Base-by-base conservation (phyloP, 768 basidiomycete genomes). In the Boletus pseudopeckii region DNA sequence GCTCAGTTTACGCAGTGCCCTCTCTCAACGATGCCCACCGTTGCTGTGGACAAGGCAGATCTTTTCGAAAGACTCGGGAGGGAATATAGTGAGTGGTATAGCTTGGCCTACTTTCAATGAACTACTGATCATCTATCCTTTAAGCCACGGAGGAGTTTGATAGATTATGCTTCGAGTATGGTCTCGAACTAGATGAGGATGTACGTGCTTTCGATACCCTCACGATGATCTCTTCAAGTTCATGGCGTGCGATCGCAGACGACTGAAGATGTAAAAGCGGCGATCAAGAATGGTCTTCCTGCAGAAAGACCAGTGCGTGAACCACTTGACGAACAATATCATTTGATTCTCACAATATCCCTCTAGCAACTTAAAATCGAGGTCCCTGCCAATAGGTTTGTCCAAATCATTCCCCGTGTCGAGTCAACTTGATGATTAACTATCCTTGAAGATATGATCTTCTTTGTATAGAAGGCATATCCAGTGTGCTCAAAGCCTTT, bases 111-210 rank as follows among this genome's bases (percentile, higher is more conserved):
- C 54, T 47, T 60, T 36, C 58, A 60, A 9, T 37, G 9, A 36
- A 15, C 32, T n/a, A 40, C 52, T 53, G 48, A 63, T 54, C 52
- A 43, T 47, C 52, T 52, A 56, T 45, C 48, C 48, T 51, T 64
- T 65, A 50, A 98, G 96, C 93, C 46, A 85, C 90, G 40, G 88
- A 96, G 57, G 94, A 95, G 58, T 98, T 98, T 63, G 97, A 98
- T 74, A 83, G 84, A 67, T 81, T 98, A 48, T 90, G 92, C 63
- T 99, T 99, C 75, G 92, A 98, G 61, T 99, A 95, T 73, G 97
- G 97, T 51, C 77, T 99, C 44, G 97, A 99, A 74, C 78, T 98
- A 33, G 97, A 99, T 66, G 97, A 97, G 74, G 97, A 99, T 75
- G 96, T 98, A 66, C 61, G 88, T 77, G 15, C 32, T 9, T 38